Evolutionary conservation across 441 rosid species (phyloP).

Genomic region (Populus hybrid): DNA sequence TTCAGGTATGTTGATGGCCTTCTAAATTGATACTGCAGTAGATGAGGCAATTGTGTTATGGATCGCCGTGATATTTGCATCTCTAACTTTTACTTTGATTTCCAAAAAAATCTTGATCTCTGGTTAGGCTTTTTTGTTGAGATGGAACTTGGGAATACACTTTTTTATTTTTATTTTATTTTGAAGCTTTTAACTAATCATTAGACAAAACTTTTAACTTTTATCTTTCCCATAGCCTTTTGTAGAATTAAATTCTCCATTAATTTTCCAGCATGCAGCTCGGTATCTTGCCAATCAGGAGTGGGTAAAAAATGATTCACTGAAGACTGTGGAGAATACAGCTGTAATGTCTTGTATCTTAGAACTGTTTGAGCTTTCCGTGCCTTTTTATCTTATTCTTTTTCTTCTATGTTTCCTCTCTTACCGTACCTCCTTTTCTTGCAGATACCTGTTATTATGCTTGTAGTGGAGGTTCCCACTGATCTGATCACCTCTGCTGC

Average conservation of each 20-base stretch:
- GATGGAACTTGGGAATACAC: neutral
- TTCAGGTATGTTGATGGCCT: conserved; percentile 59
- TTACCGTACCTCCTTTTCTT: conserved; percentile 19
- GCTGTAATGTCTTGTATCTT: conserved; percentile 58
- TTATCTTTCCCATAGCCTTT: neutral
- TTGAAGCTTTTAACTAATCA: neutral
- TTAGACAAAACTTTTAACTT: no score
- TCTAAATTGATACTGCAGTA: conserved; percentile 9
- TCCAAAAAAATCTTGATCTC: neutral
- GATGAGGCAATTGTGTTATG: conserved; percentile 4
- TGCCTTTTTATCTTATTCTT: conserved; percentile 18
- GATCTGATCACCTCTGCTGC: conserved; percentile 62
- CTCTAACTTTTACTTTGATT: neutral
- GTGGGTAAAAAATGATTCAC: conserved; percentile 97
- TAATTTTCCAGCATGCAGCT: conserved; percentile 86
- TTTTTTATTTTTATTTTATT: no score
- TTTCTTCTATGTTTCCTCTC: conserved; percentile 37
- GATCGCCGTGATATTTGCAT: neutral
- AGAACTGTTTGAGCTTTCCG: conserved; percentile 11
- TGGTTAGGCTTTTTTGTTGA: neutral
- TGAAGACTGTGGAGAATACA: conserved; percentile 97
- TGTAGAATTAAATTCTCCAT: conserved; percentile 6
- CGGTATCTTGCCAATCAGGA: conserved; percentile 99
- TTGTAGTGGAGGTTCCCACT: conserved; percentile 92
- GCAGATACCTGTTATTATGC: conserved; percentile 95